phyloP scores from a whole-genome alignment of 2,329 filamentous ascomycete species.

The Arachnomyces sp. region DNA sequence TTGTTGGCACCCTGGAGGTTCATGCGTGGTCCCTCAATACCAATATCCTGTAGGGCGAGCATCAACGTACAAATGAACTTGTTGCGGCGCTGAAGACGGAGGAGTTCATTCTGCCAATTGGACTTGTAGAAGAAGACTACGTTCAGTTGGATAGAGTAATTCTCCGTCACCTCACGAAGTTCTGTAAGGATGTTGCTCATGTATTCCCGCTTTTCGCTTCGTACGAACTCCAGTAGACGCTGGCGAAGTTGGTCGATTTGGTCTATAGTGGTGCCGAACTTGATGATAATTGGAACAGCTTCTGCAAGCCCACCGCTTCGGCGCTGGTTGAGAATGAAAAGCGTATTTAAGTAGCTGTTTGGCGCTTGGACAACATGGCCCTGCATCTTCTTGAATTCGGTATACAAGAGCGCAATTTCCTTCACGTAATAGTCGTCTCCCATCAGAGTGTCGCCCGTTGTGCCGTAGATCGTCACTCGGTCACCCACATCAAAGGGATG shows the following conservation, averaged over 20 bases:
- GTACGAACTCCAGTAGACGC: conserved; percentile 74
- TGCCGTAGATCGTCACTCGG: conserved; percentile 84
- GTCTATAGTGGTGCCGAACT: conserved; percentile 76
- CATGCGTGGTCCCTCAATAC: conserved; percentile 75
- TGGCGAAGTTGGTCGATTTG: conserved; percentile 76
- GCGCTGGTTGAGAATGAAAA: conserved; percentile 93
- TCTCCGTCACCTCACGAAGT: conserved; percentile 69
- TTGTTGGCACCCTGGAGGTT: conserved; percentile 61
- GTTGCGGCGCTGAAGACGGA: conserved; percentile 84
- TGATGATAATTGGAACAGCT: conserved; percentile 73
- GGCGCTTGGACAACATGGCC: conserved; percentile 93
- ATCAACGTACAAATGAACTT: conserved; percentile 91
- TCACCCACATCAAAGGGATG: conserved; percentile 96
- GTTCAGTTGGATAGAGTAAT: conserved; percentile 79
- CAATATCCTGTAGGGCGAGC: conserved; percentile 72
- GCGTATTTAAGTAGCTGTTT: conserved; percentile 83
- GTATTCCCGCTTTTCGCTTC: conserved; percentile 80
- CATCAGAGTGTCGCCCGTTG: conserved; percentile 66
- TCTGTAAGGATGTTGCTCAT: conserved; percentile 81
- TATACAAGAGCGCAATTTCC: conserved; percentile 85
- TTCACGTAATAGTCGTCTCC: conserved; percentile 97
- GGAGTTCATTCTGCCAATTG: conserved; percentile 89
- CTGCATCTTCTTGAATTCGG: conserved; percentile 98
- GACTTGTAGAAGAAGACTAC: conserved; percentile 97
- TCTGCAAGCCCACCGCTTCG: conserved; percentile 84